phyloP scores from a whole-genome alignment of 2,329 filamentous ascomycete genomes.

The Fusarium setosum region DNA sequence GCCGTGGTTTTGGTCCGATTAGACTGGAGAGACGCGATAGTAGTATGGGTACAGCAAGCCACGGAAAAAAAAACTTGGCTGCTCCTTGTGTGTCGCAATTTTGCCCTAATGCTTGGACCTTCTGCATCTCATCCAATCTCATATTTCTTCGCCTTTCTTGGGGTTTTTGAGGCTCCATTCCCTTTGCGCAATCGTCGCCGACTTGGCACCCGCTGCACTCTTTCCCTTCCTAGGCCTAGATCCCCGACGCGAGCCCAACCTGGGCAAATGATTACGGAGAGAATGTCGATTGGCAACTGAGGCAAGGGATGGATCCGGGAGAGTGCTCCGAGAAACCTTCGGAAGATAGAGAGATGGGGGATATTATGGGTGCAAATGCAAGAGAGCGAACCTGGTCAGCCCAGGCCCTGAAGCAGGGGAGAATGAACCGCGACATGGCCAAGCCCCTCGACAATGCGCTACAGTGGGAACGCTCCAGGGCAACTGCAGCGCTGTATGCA shows the following conservation, averaged over 20 bases:
- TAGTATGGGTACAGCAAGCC: conserved; percentile 7
- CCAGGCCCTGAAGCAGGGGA: not conserved
- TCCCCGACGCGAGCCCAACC: conserved; percentile 28
- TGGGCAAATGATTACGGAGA: conserved; percentile 22
- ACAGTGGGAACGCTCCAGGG: conserved; percentile 30
- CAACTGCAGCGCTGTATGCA: conserved; percentile 27
- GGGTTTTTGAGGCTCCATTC: conserved; percentile 32
- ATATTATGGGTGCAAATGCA: conserved; percentile 16
- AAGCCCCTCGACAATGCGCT: conserved; percentile 15
- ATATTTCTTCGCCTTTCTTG: conserved; percentile 2
- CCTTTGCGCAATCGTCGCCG: conserved; percentile 35
- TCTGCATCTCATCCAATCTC: conserved; percentile 30
- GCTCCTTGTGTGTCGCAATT: conserved; percentile 16
- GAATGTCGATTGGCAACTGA: conserved; percentile 7
- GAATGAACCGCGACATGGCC: conserved; percentile 27
- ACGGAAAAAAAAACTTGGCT: conserved; percentile 22
- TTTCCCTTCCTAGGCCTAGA: conserved; percentile 29
- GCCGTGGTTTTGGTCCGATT: conserved; percentile 24
- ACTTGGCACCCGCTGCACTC: conserved; percentile 35
- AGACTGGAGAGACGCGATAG: not conserved
- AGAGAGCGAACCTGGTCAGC: conserved; percentile 22
- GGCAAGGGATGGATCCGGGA: conserved; percentile 5
- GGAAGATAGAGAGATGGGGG: conserved; percentile 1
- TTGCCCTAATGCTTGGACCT: conserved; percentile 14
- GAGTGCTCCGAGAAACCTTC: conserved; percentile 4